Evolutionary conservation across 164 flowering plant genomes (phyloP), one percentile per base, ranked within the genome.

Genomic region (Liquidambar formosana): DNA sequence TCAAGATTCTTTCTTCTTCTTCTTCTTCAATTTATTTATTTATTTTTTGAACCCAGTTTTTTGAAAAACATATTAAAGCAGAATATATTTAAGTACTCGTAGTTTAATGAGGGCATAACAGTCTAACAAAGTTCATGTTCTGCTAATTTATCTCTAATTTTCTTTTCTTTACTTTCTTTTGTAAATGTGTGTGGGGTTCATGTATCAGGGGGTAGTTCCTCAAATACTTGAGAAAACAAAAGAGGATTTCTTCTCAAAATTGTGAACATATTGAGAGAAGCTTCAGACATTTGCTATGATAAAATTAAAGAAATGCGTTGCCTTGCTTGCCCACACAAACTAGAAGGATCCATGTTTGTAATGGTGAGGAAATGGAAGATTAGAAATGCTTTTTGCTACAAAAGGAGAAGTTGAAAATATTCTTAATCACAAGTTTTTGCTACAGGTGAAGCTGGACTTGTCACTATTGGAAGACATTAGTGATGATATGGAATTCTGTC

Each of bases 181-280:
- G 19, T 61, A 44, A 19, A 44, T 19, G n/a, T 4, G 8, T 33
- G n/a, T n/a, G n/a, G n/a, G 0, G 16, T 48, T 25, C 1, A 25
- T 62, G 25, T 16, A n/a, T 25, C 75, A 86, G 89, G 84, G 70
- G 0, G 89, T 87, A 23, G 9, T 84, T 57, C 80, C 89, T n/a
- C 71, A 74, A 26, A 81, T 85, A 10, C 62, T 85, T 8, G 74
- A 78, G 65, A 65, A 77, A 25, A 80, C 83, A 48, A 54, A 68
- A 1, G 72, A 72, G 5, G 77, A 65, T 15, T 82, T 80, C 75
- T 78, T 75, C 65, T 67, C 60, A 78, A 67, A 15, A 78, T 70
- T 13, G 46, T 64, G 1, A 38, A 54, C 15, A 52, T 76, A 27
- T 74, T 86, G 4, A 74, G 60, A 49, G 68, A 77, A 33, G n/a